phyloP scores from a whole-genome alignment of 352 stramenopile species.

The Phytopythium mirpurense region DNA sequence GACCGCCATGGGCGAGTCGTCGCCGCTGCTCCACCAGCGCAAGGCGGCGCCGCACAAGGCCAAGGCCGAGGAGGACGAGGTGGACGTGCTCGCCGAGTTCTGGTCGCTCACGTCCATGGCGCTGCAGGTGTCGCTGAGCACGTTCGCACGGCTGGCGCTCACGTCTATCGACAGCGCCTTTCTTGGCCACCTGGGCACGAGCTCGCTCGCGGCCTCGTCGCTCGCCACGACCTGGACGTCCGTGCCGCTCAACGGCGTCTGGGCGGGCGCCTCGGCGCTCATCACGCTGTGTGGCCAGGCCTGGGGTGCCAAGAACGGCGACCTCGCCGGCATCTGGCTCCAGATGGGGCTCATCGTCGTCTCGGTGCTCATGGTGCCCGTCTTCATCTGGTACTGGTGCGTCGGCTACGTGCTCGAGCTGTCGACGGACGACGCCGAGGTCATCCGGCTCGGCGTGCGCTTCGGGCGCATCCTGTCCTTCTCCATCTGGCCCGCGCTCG shows the following conservation, averaged over 20 bases:
- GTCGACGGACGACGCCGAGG: constrained; percentile 38
- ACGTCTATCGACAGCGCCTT: constrained; percentile 76
- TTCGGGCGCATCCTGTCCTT: constrained; percentile 56
- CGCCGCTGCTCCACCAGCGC: not conserved
- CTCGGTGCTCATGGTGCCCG: constrained; percentile 20
- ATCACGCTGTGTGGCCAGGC: constrained; percentile 72
- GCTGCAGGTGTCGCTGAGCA: constrained; percentile 66
- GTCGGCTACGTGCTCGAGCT: constrained; percentile 29
- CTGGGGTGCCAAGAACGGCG: constrained; percentile 53
- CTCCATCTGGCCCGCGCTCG: constrained; percentile 45
- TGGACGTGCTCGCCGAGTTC: constrained; percentile 23
- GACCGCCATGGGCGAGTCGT: constrained; percentile 1
- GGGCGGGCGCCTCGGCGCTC: constrained; percentile 57
- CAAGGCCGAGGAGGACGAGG: not conserved
- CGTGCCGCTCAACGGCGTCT: constrained; percentile 58
- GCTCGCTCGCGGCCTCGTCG: constrained; percentile 57
- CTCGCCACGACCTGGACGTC: constrained; percentile 64
- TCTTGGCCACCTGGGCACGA: constrained; percentile 61
- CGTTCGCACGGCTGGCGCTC: constrained; percentile 61
- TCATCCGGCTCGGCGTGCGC: constrained; percentile 36
- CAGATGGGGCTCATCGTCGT: constrained; percentile 54
- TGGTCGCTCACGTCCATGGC: constrained; percentile 53
- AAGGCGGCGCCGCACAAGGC: not conserved
- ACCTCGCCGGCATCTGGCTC: constrained; percentile 60
- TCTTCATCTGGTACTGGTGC: constrained; percentile 39